Evolutionary conservation across 2,329 filamentous ascomycete genomes (phyloP).

Genomic region (Colletotrichum paranaense): DNA sequence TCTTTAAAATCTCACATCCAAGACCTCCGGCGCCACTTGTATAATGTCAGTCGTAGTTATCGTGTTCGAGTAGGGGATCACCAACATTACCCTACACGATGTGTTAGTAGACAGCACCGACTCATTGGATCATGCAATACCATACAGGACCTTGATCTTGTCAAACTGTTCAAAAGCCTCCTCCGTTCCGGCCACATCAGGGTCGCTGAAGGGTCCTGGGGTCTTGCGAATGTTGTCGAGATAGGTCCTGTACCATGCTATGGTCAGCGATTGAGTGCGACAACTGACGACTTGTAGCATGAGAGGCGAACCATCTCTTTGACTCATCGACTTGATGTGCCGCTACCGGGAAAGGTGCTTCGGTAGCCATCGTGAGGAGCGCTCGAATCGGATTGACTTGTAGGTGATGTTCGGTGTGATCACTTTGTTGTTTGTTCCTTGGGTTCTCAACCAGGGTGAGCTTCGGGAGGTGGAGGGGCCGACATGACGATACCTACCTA

Average conservation of each 20-base stretch:
- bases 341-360: not conserved
- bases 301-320: constrained; percentile 30
- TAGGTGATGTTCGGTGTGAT: not conserved
- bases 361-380: constrained; percentile 14
- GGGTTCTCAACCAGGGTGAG: constrained; percentile 11
- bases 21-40: constrained; percentile 89
- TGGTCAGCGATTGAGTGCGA: constrained; percentile 4
- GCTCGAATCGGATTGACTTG: not conserved
- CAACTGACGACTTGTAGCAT: not conserved
- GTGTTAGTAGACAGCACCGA: constrained; percentile 37
- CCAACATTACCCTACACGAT: constrained; percentile 61
- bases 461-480: constrained; percentile 16
- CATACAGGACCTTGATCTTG: constrained; percentile 80
- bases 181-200: constrained; percentile 60
- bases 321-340: constrained; percentile 18
- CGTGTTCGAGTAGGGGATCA: constrained; percentile 38
- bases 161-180: constrained; percentile 69
- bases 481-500: constrained; percentile 8
- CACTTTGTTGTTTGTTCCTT: not conserved
- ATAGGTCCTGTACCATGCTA: constrained; percentile 72
- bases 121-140: constrained; percentile 18
- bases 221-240: constrained; percentile 83
- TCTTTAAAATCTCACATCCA: constrained; percentile 96
- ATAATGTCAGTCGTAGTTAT: constrained; percentile 31
- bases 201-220: constrained; percentile 84